Evolutionary conservation across 352 stramenopile species (phyloP), one percentile per base, ranked within the genome.

Genomic region (Phytophthora meadii): DNA sequence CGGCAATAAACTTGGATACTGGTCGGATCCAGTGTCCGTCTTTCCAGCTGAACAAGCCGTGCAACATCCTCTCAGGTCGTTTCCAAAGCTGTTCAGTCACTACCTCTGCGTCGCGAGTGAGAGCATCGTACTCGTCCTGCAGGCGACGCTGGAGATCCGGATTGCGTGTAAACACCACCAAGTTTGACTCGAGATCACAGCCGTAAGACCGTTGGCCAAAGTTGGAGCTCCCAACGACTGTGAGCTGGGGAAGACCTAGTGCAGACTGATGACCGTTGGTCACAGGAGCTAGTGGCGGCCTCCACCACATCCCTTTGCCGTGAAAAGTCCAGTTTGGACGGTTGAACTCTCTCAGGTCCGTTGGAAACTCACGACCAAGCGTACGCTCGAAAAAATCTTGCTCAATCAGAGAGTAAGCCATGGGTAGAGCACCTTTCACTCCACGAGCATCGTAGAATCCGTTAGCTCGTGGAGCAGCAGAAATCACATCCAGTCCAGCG

Each of bases 361-460:
- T 81, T 30, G 62, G 56, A 28, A 72, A 90, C 27, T 67, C 34
- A 15, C 73, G 71, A 12, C 52, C 56, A 5, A 78, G 68, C 4
- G 73, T 84, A 11, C 76, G 77, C 17, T 89, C 74, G 54, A 86
- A 92, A 36, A 94, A 94, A 5, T 90, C 72, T 54, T 90, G 75
- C 67, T 94, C 86, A 44, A 94, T 89, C n/a, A 93, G 54, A 34
- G 83, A 92, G 45, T 94, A 94, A 4, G 84, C 84, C 81, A 93
- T 93, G 3, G 86, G 86, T 17, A 94, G 39, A 2, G 84, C 82
- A n/a, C 84, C 82, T 50, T 89, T 92, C 19, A 92, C 69, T n/a
- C 81, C 82, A 19, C 71, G 74, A 6, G 81, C 83, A 44, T 84
- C 79, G 64, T 82, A 93, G 54, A 94, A 94, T 8, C 86, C 84